Conservation (phyloP, 108 stramenopile genomes). For the Skeletonema grethae region DNA sequence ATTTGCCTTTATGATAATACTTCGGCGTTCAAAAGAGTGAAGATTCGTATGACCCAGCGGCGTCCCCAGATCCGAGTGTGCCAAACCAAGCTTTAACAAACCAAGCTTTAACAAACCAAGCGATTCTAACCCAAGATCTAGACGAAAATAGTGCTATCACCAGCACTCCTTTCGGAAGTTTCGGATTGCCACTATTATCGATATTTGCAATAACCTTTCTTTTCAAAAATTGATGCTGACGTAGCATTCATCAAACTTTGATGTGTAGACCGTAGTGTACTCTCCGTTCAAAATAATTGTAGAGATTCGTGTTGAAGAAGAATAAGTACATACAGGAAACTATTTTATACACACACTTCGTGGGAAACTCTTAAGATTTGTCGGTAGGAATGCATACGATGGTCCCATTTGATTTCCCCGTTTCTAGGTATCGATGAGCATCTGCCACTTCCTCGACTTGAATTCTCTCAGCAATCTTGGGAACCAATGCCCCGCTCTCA, state of each 20-base stretch:
- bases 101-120: neutral
- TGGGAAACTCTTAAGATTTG: neutral
- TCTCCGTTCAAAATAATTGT: neutral
- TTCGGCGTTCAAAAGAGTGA: neutral
- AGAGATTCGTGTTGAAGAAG: neutral
- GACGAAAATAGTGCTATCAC: neutral
- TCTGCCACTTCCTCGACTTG: constrained; percentile 50
- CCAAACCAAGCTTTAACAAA: too few relatives aligned
- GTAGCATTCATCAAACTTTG: neutral
- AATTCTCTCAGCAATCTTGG: constrained; percentile 58
- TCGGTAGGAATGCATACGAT: constrained; percentile 63
- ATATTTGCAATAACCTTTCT: too few relatives aligned
- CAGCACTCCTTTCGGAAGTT: neutral
- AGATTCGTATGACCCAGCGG: neutral
- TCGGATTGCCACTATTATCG: neutral
- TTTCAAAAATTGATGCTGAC: neutral
- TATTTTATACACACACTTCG: neutral
- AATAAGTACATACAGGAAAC: neutral
- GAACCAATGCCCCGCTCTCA: constrained; percentile 47
- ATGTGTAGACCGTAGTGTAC: too few relatives aligned
- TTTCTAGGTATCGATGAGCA: constrained; percentile 52
- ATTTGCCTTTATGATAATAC: neutral
- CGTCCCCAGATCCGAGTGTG: too few relatives aligned
- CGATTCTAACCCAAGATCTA: neutral
- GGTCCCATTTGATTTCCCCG: constrained; percentile 47